These are phyloP conservation scores for Darksidea phi DNA, from an alignment of 495 filamentous ascomycete species.

Conservation along the genomic window DNA sequence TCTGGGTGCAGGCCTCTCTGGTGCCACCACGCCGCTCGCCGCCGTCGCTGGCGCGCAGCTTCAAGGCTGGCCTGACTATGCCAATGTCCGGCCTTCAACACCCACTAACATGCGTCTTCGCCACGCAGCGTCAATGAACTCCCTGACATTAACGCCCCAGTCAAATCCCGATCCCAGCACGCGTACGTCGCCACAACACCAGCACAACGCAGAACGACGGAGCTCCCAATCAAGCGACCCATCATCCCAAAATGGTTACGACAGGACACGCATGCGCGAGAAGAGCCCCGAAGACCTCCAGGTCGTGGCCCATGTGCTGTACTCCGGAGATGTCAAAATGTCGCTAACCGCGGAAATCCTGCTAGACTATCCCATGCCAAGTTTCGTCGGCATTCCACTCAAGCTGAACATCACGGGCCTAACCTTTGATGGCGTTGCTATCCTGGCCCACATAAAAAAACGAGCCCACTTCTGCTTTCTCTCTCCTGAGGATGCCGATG, in stretches of 20 bases:
- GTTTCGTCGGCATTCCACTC: constrained; percentile 89
- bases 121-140: constrained; percentile 38
- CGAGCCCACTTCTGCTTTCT: constrained; percentile 88
- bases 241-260: constrained; percentile 16
- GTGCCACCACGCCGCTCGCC: constrained; percentile 81
- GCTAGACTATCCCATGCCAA: constrained; percentile 96
- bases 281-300: constrained; percentile 65
- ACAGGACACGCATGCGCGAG: constrained; percentile 34
- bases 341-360: constrained; percentile 90
- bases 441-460: constrained; percentile 84
- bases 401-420: constrained; percentile 90
- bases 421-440: constrained; percentile 89
- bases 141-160: constrained; percentile 40
- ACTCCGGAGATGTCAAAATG: constrained; percentile 78
- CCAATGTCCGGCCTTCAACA: constrained; percentile 24
- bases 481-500: constrained; percentile 78
- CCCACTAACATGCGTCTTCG: constrained; percentile 27
- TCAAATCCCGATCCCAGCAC: constrained; percentile 38
- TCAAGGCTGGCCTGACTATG: constrained; percentile 50
- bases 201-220: constrained; percentile 16
- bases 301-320: constrained; percentile 83
- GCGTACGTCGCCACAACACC: constrained; percentile 42
- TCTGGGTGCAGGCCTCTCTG: constrained; percentile 73
- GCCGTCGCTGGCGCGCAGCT: constrained; percentile 73
- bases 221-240: constrained; percentile 22